Conservation (phyloP, 2,329 filamentous ascomycete species). For the Talaromyces sp. region DNA sequence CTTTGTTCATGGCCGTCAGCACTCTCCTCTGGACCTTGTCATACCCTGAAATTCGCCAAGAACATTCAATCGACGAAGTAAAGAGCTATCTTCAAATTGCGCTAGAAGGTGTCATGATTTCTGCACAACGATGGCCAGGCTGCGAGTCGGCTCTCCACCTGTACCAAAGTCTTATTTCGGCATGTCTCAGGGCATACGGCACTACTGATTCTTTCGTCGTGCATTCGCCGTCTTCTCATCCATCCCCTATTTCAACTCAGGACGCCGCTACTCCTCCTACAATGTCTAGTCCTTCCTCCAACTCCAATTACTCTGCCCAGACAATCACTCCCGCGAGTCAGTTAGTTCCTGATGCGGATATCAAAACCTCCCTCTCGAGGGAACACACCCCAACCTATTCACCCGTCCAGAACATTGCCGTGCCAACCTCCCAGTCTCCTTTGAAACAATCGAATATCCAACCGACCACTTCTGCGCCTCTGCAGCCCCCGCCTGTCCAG, state of each 20-base stretch:
- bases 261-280: conserved; percentile 34
- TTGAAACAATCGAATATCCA: conserved; percentile 17
- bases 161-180: conserved; percentile 77
- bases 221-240: conserved; percentile 42
- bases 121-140: conserved; percentile 86
- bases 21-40: conserved; percentile 88
- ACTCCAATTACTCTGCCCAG: conserved; percentile 30
- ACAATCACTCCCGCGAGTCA: conserved; percentile 22
- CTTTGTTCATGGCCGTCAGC: conserved; percentile 87
- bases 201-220: conserved; percentile 49
- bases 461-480: conserved; percentile 6
- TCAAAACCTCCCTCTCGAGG: conserved; percentile 27
- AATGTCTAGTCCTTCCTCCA: conserved; percentile 34
- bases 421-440: conserved; percentile 9
- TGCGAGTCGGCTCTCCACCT: conserved; percentile 77
- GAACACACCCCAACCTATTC: conserved; percentile 24
- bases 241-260: conserved; percentile 35
- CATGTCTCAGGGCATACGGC: conserved; percentile 84
- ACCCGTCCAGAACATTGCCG: conserved; percentile 16
- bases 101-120: conserved; percentile 71
- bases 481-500: conserved; percentile 11
- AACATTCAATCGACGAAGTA: conserved; percentile 68
- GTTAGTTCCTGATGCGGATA: conserved; percentile 23
- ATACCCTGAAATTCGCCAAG: conserved; percentile 72
- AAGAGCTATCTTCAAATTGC: conserved; percentile 68